phyloP scores from a whole-genome alignment of 352 stramenopile genomes.

The Paralagenidium karlingii region DNA sequence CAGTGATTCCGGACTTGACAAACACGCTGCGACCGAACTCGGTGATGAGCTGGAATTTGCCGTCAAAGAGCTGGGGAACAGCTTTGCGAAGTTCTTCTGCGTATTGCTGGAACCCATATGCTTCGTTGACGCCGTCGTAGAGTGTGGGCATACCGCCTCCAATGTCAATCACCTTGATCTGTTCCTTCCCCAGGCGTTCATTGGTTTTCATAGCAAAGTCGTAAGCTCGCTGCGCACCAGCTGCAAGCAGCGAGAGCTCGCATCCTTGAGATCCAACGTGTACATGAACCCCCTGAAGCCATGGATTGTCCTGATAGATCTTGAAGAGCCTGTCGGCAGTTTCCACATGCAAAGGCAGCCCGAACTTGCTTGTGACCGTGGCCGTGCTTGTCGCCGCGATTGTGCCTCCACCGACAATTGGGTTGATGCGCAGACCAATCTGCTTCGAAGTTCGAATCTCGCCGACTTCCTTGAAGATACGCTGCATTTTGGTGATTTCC shows the following conservation, averaged over 20 bases:
- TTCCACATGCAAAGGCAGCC: slow-evolving; percentile 48
- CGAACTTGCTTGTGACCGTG: slow-evolving; percentile 87
- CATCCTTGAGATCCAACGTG: slow-evolving; percentile 85
- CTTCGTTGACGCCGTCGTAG: slow-evolving; percentile 56
- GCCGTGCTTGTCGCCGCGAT: slow-evolving; percentile 82
- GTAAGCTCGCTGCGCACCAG: slow-evolving; percentile 60
- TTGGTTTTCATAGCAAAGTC: slow-evolving; percentile 75
- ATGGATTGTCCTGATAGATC: slow-evolving; percentile 60
- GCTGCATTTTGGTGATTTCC: slow-evolving; percentile 71
- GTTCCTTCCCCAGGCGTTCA: slow-evolving; percentile 24
- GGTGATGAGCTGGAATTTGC: slow-evolving; percentile 65
- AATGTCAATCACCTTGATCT: slow-evolving; percentile 81
- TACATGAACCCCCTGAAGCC: slow-evolving; percentile 82
- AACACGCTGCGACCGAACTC: slow-evolving; percentile 86
- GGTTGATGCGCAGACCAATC: slow-evolving; percentile 87
- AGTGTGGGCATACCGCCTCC: slow-evolving; percentile 84
- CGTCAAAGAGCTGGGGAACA: slow-evolving; percentile 79
- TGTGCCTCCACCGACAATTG: slow-evolving; percentile 76
- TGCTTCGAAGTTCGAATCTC: slow-evolving; percentile 17
- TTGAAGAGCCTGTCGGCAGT: slow-evolving; percentile 33
- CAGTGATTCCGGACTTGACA: slow-evolving; percentile 76
- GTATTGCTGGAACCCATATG: slow-evolving; percentile 79
- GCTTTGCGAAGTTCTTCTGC: slow-evolving; percentile 35
- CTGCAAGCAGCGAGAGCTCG: slow-evolving; percentile 66
- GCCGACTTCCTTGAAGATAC: slow-evolving; percentile 30